Conservation (phyloP, 129 eudicot genomes). For the Lactuca saligna region DNA sequence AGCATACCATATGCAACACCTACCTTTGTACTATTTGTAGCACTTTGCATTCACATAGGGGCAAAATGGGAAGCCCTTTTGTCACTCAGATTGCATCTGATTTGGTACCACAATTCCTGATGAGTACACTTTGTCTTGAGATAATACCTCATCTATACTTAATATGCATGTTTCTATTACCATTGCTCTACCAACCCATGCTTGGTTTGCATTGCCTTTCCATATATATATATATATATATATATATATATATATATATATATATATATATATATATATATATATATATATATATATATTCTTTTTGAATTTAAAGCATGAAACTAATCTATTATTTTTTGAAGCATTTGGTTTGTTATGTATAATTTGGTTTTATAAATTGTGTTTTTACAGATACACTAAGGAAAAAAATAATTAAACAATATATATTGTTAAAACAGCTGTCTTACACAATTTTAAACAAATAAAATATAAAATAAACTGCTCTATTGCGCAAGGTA, state of each 20-base stretch:
- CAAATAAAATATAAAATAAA: too few species aligned
- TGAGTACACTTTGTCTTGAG: constrained; percentile 32
- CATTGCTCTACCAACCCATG: constrained; percentile 35
- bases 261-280: neutral
- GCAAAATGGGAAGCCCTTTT: constrained; percentile 33
- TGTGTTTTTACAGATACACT: too few species aligned
- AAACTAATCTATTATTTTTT: neutral
- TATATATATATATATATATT: neutral
- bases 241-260: too few species aligned
- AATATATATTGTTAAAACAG: too few species aligned
- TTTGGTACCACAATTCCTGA: constrained; percentile 36
- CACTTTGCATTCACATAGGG: constrained; percentile 41
- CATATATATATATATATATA: too few species aligned
- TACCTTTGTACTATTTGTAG: constrained; percentile 37
- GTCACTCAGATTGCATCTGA: constrained; percentile 38
- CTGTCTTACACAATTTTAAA: too few species aligned
- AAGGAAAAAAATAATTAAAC: too few species aligned
- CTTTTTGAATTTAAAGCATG: neutral
- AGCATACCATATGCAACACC: constrained; percentile 43
- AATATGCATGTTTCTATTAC: constrained; percentile 20
- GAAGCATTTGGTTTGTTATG: constrained; percentile 8
- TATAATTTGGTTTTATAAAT: constrained; percentile 8
- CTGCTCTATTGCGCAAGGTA: too few species aligned
- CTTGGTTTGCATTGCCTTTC: constrained; percentile 33
- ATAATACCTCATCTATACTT: constrained; percentile 37